These are phyloP conservation scores for Aspergillus alliaceus DNA, from an alignment of 2,329 filamentous ascomycete species.

Conservation along the genomic window DNA sequence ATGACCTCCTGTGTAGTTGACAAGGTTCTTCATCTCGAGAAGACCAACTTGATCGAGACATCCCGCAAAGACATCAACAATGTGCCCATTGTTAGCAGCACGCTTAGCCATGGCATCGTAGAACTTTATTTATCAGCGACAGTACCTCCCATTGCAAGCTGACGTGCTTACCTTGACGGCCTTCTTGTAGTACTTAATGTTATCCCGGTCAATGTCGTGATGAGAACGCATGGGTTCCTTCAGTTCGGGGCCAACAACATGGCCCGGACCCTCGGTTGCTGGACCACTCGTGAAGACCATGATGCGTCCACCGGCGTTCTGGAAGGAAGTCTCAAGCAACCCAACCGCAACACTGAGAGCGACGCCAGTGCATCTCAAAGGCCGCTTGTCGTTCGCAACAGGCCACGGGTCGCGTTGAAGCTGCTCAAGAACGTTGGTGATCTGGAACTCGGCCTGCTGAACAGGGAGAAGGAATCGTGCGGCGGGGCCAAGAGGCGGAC, in stretches of 20 bases:
- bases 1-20: conserved; percentile 94
- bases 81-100: conserved; percentile 92
- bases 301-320: conserved; percentile 89
- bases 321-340: conserved; percentile 89
- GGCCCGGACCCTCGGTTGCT: conserved; percentile 91
- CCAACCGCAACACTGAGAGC: conserved; percentile 95
- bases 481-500: conserved; percentile 74
- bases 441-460: conserved; percentile 93
- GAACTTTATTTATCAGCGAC: conserved; percentile 59
- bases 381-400: conserved; percentile 87
- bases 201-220: conserved; percentile 97
- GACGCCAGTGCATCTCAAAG: conserved; percentile 88
- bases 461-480: conserved; percentile 91
- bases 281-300: conserved; percentile 97
- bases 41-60: conserved; percentile 97
- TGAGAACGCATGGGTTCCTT: conserved; percentile 96
- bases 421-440: conserved; percentile 93
- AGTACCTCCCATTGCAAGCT: neutral
- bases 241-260: conserved; percentile 93
- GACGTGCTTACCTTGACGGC: conserved; percentile 72
- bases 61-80: conserved; percentile 96
- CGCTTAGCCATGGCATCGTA: conserved; percentile 94
- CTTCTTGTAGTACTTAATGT: conserved; percentile 99
- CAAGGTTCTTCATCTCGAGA: conserved; percentile 95
- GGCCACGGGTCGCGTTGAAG: conserved; percentile 98